Conservation (phyloP, 331 rosid genomes). For the Quercus tomentella region DNA sequence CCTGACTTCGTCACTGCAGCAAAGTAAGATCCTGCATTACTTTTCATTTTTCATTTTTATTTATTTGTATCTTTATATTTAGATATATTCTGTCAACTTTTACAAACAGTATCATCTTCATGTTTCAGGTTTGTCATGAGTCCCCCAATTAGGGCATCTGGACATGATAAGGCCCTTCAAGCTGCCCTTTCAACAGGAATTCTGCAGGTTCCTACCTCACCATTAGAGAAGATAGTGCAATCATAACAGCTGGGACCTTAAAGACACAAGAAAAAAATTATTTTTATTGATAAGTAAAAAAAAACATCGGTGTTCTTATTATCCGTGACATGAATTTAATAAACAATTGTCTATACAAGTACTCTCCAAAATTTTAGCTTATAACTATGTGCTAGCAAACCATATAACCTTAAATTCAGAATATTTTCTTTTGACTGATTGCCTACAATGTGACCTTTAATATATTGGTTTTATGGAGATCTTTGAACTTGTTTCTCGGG, state of each 20-base stretch:
- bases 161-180: slow-evolving; percentile 92
- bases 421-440: neutral
- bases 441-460: neutral
- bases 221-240: neutral
- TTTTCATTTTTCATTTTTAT: slow-evolving; percentile 5
- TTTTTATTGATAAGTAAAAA: neutral
- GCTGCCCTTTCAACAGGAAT: slow-evolving; percentile 82
- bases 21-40: slow-evolving; percentile 39
- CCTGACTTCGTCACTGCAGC: slow-evolving; percentile 85
- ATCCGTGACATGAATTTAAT: too few relatives aligned
- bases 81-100: neutral
- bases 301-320: neutral
- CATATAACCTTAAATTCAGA: neutral
- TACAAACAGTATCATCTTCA: slow-evolving; percentile 7
- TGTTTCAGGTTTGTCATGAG: slow-evolving; percentile 92
- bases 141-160: slow-evolving; percentile 80
- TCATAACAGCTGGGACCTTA: slow-evolving; percentile 10
- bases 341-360: neutral
- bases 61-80: neutral
- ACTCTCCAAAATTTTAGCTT: neutral
- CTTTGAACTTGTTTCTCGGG: neutral
- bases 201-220: slow-evolving; percentile 61
- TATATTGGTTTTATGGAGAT: neutral
- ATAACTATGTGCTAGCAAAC: neutral
- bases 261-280: neutral